Evolutionary conservation across 345 rosid genomes (phyloP), one percentile per base, ranked within the genome.

Genomic region (Psidium guajava): DNA sequence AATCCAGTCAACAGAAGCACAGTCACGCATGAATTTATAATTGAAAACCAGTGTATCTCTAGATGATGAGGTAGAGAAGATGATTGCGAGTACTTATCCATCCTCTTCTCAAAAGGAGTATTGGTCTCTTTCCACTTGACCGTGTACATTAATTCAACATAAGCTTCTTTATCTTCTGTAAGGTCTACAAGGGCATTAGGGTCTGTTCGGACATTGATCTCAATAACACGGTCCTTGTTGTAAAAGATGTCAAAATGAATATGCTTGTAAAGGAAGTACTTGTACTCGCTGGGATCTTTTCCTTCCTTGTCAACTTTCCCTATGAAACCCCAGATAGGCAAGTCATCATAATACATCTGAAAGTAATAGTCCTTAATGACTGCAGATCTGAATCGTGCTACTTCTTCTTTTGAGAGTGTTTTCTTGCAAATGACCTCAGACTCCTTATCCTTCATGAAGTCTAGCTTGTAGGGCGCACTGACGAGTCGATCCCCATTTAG

Each of bases 41-140:
- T 92, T 2, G 93, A 92, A n/a, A 92, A 91, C 93, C 93, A 92
- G 86, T 92, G 94, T 49, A 92, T 92, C n/a, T n/a, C n/a, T n/a
- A n/a, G n/a, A n/a, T 92, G 93, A 87, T 91, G 94, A 11, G 94
- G 93, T 85, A 90, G 64, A 6, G 93, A 91, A 56, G 93, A 92
- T 80, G 92, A 90, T 44, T 88, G 86, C 0, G 94, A 91, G 84
- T 92, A 91, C 86, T 90, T 91, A 25, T 91, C 92, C 94, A 92
- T 92, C 87, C 93, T 91, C 82, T 92, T 90, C 47, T 92, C 92
- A 83, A 87, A n/a, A 21, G 92, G 90, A 52, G 84, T 89, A 28
- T 86, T 86, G 13, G 94, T 92, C 86, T 91, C 93, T 89, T 91
- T 92, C 94, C 94, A 92, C 83, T 88, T 92, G 27, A 90, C 94